phyloP scores from a whole-genome alignment of 768 basidiomycete genomes.

The Russula sp. region DNA sequence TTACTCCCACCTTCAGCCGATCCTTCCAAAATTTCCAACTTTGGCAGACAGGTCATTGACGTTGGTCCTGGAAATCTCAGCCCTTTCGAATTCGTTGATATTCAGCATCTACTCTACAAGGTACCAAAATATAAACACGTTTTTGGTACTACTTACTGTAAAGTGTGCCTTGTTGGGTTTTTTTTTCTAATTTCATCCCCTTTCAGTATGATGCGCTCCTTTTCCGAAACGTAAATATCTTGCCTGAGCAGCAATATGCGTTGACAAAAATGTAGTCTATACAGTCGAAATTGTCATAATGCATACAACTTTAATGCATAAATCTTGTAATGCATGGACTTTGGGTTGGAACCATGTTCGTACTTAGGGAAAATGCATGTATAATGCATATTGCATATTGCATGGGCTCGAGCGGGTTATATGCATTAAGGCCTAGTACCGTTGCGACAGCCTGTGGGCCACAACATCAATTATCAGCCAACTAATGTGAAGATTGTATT shows the following conservation, averaged over 20 bases:
- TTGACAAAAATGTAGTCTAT: conserved; percentile 66
- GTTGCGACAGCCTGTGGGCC: no score
- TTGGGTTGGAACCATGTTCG: no score
- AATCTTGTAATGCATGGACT: no score
- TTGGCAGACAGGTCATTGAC: conserved; percentile 76
- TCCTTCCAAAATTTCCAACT: conserved; percentile 58
- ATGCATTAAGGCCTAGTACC: no score
- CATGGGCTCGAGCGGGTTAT: no score
- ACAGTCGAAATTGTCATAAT: no score
- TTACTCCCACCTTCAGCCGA: conserved; percentile 71
- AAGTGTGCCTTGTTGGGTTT: background rate
- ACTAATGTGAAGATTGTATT: no score
- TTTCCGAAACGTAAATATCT: conserved; percentile 65
- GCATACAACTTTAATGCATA: no score
- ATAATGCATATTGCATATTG: no score
- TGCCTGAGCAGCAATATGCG: conserved; percentile 81
- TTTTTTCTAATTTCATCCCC: conserved; percentile 6
- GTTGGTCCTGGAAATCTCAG: conserved; percentile 62
- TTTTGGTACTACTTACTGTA: no score
- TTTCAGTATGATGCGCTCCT: conserved; percentile 66
- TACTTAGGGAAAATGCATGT: no score
- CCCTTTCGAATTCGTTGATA: conserved; percentile 59
- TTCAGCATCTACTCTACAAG: conserved; percentile 74
- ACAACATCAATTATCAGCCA: no score
- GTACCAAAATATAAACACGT: conserved; percentile 37